Conservation (phyloP, 2,329 filamentous ascomycete species). For the Cladosporium sp. region DNA sequence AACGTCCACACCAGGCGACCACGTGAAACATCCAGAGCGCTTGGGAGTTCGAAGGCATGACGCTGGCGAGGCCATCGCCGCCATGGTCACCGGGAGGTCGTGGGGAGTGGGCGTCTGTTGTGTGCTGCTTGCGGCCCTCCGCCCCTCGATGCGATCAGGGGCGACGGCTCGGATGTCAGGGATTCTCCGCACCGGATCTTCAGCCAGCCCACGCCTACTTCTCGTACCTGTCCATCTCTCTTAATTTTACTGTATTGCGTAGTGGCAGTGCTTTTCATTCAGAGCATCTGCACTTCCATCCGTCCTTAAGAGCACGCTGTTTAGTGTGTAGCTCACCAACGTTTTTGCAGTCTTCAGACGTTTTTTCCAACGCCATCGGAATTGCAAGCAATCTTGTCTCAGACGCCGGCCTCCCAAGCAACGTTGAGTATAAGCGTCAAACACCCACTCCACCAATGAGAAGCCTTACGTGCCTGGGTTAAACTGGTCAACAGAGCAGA, state of each 20-base stretch:
- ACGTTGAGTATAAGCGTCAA: constrained; percentile 11
- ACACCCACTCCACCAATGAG: constrained; percentile 1
- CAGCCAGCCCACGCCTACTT: not conserved
- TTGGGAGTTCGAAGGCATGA: not conserved
- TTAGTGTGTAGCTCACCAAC: not conserved
- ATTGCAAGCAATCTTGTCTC: constrained; percentile 1
- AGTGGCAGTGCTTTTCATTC: not conserved
- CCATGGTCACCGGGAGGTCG: not conserved
- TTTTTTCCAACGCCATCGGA: not conserved
- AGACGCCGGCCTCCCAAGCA: constrained; percentile 5
- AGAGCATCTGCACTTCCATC: not conserved
- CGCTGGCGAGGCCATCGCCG: not conserved
- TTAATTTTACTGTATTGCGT: not conserved
- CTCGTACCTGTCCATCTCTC: constrained; percentile 7
- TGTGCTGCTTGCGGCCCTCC: not conserved
- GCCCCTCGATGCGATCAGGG: not conserved
- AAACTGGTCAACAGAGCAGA: not conserved
- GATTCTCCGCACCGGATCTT: constrained; percentile 13
- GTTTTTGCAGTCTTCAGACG: not conserved
- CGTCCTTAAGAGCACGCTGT: not conserved
- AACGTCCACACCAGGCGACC: constrained; percentile 1
- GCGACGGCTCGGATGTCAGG: not conserved
- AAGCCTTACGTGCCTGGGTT: not conserved
- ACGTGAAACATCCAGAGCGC: constrained; percentile 17
- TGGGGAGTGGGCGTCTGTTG: not conserved